These are phyloP conservation scores for Fomitopsis betulina DNA, from an alignment of 1,284 basidiomycete species.

Conservation along the genomic window DNA sequence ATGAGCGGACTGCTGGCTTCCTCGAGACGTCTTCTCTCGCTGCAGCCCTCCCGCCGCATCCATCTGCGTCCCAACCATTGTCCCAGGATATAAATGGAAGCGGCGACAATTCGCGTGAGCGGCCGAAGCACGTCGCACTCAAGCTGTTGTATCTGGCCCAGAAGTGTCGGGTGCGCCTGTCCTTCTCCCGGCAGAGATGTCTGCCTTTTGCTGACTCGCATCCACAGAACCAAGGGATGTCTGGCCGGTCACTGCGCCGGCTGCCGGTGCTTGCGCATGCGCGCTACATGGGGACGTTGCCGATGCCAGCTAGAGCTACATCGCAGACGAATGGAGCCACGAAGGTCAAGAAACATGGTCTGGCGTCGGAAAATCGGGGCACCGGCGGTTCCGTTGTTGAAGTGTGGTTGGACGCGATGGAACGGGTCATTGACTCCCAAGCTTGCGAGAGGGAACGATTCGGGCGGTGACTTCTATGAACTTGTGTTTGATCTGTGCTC, in stretches of 20 bases:
- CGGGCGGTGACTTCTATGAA: conserved; percentile 13
- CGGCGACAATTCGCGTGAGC: conserved; percentile 35
- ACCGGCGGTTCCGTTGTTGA: conserved; percentile 43
- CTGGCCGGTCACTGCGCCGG: conserved; percentile 85
- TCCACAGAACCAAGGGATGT: conserved; percentile 67
- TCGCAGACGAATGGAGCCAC: conserved; percentile 9
- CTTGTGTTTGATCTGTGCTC: not conserved
- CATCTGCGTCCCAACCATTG: not conserved
- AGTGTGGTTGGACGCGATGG: conserved; percentile 76
- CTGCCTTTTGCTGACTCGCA: not conserved
- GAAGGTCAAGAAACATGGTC: conserved; percentile 5
- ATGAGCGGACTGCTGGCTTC: conserved; percentile 37
- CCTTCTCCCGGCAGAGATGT: not conserved
- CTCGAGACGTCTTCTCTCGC: conserved; percentile 9
- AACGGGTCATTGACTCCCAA: conserved; percentile 60
- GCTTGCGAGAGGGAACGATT: conserved; percentile 44
- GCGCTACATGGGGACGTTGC: conserved; percentile 61
- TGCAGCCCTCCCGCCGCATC: not conserved
- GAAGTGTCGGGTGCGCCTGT: conserved; percentile 64
- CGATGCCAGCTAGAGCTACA: not conserved
- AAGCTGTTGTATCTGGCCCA: conserved; percentile 64
- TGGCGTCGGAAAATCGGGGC: conserved; percentile 1
- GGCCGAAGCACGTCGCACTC: conserved; percentile 48
- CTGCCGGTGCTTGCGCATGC: conserved; percentile 92
- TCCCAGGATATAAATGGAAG: conserved; percentile 3